Conservation (phyloP, 1,139 yeast genomes). For the Magnusiomyces magnusii region DNA sequence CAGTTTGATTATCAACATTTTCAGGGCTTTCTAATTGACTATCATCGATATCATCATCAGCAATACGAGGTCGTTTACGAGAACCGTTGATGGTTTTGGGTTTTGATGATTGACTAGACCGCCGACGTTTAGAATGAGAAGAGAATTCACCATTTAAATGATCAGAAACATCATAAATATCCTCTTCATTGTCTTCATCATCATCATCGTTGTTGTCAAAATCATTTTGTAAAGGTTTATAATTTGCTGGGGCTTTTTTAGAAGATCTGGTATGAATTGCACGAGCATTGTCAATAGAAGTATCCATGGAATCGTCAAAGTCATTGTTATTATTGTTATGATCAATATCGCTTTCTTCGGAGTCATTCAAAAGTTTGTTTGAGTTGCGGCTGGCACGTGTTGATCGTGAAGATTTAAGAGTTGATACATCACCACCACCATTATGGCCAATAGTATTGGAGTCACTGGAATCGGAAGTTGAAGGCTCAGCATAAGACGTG, state of each 20-base stretch:
- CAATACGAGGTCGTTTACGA: background rate
- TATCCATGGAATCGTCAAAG: constrained; percentile 13
- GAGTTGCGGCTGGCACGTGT: background rate
- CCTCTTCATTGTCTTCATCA: constrained; percentile 12
- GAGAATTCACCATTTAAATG: background rate
- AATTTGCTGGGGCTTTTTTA: constrained; percentile 5
- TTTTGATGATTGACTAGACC: background rate
- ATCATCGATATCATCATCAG: constrained; percentile 19
- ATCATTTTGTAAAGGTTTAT: background rate
- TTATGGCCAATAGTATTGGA: background rate
- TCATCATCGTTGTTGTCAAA: constrained; percentile 16
- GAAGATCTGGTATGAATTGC: background rate
- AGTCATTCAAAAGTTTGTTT: background rate
- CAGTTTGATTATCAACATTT: constrained; percentile 14
- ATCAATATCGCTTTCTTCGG: constrained; percentile 15
- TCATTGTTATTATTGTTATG: constrained; percentile 22
- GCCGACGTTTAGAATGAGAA: background rate
- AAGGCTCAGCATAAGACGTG: background rate
- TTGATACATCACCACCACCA: background rate
- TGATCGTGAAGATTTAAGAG: background rate
- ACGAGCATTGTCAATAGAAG: background rate
- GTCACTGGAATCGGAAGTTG: background rate
- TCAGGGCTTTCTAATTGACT: constrained; percentile 18
- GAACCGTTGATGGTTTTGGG: background rate
- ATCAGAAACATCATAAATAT: background rate